Percentiles rank a stretch among this genome's conserved stretches.
These are phyloP conservation scores for Diaporthe helianthi DNA, from an alignment of 2,329 filamentous ascomycete species.

Conservation along the genomic window DNA sequence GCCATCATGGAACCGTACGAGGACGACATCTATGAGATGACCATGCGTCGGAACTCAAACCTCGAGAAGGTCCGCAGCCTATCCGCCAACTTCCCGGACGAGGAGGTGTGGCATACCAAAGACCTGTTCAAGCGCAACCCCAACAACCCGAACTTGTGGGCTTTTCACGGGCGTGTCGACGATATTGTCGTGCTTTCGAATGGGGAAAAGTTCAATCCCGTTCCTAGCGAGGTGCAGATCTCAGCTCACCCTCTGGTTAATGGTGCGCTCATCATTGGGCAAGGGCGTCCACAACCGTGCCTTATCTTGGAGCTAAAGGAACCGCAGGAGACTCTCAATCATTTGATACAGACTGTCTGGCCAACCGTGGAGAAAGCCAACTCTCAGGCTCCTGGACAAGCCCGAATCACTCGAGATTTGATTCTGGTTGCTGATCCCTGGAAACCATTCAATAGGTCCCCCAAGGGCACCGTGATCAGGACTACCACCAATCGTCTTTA, in stretches of 20 bases:
- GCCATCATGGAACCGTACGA: conserved; percentile 35
- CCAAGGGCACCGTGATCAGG: conserved; percentile 31
- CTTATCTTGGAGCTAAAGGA: conserved; percentile 27
- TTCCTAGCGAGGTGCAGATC: conserved; percentile 27
- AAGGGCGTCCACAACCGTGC: conserved; percentile 8
- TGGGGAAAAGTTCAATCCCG: conserved; percentile 36
- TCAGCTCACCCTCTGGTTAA: conserved; percentile 12
- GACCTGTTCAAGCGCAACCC: conserved; percentile 55
- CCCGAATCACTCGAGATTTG: conserved; percentile 23
- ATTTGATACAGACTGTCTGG: conserved; percentile 25
- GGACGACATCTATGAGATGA: conserved; percentile 36
- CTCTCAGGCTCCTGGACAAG: conserved; percentile 20
- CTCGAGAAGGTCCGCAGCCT: conserved; percentile 33
- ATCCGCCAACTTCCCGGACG: conserved; percentile 36
- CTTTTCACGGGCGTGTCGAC: conserved; percentile 26
- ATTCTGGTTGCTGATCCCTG: conserved; percentile 6
- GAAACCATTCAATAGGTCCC: conserved; percentile 7
- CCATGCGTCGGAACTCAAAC: conserved; percentile 32
- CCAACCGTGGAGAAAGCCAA: conserved; percentile 30
- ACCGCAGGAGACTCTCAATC: background rate
- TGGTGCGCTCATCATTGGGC: conserved; percentile 26
- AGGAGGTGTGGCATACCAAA: conserved; percentile 36
- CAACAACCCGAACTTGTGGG: conserved; percentile 18
- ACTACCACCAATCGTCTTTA: background rate
- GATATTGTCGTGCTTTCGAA: conserved; percentile 27